Conservation (phyloP, 305 asterid species). For the Salvia sclarea region DNA sequence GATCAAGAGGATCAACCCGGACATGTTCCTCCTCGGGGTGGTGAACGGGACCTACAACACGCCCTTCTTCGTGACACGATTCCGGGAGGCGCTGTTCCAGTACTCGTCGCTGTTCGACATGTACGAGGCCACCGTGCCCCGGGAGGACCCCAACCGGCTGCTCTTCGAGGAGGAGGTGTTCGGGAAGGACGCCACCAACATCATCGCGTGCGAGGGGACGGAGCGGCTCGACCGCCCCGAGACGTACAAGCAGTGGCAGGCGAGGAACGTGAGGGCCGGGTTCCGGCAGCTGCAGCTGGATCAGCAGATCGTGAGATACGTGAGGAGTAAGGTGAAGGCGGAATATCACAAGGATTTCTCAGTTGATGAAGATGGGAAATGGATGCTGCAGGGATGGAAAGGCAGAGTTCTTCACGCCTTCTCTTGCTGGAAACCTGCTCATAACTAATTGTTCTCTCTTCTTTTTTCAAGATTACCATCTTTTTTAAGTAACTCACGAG, state of each 20-base stretch:
- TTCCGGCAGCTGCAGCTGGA: conserved; percentile 45
- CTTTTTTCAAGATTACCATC: neutral
- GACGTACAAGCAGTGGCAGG: conserved; percentile 57
- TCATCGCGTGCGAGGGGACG: conserved; percentile 53
- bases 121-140: conserved; percentile 39
- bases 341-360: conserved; percentile 49
- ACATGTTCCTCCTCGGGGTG: conserved; percentile 44
- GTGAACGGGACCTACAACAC: conserved; percentile 46
- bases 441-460: conserved; percentile 19
- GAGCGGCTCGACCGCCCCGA: conserved; percentile 58
- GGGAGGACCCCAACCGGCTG: conserved; percentile 39
- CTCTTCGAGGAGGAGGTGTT: conserved; percentile 43
- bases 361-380: conserved; percentile 55
- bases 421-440: conserved; percentile 48
- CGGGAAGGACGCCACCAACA: conserved; percentile 44
- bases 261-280: conserved; percentile 41
- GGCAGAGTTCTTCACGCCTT: conserved; percentile 49
- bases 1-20: conserved; percentile 48
- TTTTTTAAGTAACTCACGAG: no score
- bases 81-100: conserved; percentile 49
- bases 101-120: conserved; percentile 49
- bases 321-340: conserved; percentile 40
- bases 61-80: conserved; percentile 49
- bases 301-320: conserved; percentile 35
- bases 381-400: conserved; percentile 63